Evolutionary conservation across 2,329 filamentous ascomycete genomes (phyloP).

Genomic region (Whalleya microplaca): DNA sequence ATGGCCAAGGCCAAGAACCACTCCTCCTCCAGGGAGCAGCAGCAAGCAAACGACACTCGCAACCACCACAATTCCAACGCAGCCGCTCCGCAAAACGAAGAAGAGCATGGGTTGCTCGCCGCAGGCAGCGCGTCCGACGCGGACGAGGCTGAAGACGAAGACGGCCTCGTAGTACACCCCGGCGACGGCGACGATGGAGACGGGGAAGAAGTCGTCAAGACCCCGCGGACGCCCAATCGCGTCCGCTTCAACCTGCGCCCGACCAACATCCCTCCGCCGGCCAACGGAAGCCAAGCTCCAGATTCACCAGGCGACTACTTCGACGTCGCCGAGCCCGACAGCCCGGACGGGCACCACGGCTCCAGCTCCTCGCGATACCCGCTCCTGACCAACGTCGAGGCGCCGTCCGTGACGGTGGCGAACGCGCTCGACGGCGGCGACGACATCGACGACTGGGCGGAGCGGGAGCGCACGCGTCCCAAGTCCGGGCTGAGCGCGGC

Average conservation of each 20-base stretch:
- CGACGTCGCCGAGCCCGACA: constrained; percentile 39
- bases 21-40: constrained; percentile 34
- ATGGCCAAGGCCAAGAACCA: constrained; percentile 48
- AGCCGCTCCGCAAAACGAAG: constrained; percentile 37
- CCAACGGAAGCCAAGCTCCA: constrained; percentile 29
- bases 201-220: constrained; percentile 27
- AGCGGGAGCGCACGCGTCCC: constrained; percentile 65
- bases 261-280: constrained; percentile 37
- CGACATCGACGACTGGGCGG: constrained; percentile 53
- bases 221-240: constrained; percentile 64
- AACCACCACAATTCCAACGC: constrained; percentile 21
- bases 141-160: constrained; percentile 16
- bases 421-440: constrained; percentile 48
- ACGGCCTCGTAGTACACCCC: constrained; percentile 33
- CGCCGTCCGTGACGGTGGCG: constrained; percentile 70
- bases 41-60: constrained; percentile 26
- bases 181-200: constrained; percentile 16
- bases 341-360: constrained; percentile 49
- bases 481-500: constrained; percentile 85
- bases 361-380: constrained; percentile 55
- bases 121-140: constrained; percentile 30
- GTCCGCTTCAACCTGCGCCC: constrained; percentile 62
- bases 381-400: constrained; percentile 73
- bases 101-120: constrained; percentile 44
- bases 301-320: constrained; percentile 32